These are phyloP conservation scores for Nannizziopsis arthrosporioides DNA, from an alignment of 2,329 filamentous ascomycete genomes.

Conservation along the genomic window DNA sequence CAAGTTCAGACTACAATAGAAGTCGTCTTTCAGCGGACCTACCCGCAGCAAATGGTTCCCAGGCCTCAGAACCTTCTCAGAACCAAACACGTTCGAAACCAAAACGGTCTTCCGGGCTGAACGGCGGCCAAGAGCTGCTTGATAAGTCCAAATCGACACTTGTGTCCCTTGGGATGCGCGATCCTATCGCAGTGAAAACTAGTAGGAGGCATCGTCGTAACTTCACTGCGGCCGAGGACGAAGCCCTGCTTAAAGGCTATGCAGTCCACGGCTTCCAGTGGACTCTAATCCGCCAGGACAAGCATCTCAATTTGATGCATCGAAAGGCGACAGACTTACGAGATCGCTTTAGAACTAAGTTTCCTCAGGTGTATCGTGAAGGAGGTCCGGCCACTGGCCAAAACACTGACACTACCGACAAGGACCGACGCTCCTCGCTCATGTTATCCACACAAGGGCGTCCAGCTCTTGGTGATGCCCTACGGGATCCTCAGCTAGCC, in stretches of 20 bases:
- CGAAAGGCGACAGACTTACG: constrained; percentile 48
- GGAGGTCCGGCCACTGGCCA: constrained; percentile 32
- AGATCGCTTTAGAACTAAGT: constrained; percentile 50
- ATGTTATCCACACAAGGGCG: no score
- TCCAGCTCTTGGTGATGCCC: no score
- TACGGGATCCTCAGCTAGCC: neutral
- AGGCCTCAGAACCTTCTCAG: neutral
- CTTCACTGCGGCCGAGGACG: constrained; percentile 48
- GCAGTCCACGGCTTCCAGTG: constrained; percentile 48
- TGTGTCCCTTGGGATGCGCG: constrained; percentile 37
- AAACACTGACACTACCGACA: constrained; percentile 13
- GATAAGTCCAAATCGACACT: constrained; percentile 25
- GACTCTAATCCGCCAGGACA: constrained; percentile 48
- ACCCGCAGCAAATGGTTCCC: constrained; percentile 1
- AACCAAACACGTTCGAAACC: neutral
- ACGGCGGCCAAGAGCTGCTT: constrained; percentile 23
- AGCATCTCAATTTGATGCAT: constrained; percentile 39
- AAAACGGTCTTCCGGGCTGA: constrained; percentile 11
- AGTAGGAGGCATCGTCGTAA: constrained; percentile 43
- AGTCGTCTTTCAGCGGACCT: neutral
- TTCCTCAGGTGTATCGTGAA: constrained; percentile 44
- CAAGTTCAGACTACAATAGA: constrained; percentile 8
- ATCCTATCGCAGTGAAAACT: constrained; percentile 35
- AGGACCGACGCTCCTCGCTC: neutral
- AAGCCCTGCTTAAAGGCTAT: constrained; percentile 47